Evolutionary conservation across 192 early-diverging fungal species (phyloP).

Genomic region (Geosiphon pyriformis): DNA sequence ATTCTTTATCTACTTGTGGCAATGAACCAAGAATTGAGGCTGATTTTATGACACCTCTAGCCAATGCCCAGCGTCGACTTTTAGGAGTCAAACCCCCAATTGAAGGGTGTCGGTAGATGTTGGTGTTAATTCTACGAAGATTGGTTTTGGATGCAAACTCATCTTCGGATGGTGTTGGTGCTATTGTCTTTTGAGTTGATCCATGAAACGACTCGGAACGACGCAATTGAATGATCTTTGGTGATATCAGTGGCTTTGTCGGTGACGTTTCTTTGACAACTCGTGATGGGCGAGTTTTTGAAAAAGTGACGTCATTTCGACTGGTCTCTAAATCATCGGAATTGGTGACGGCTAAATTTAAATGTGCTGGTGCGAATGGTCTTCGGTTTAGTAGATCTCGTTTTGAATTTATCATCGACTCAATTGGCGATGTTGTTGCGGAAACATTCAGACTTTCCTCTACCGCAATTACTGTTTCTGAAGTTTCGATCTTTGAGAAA

Average conservation of each 20-base stretch:
- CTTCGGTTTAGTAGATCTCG: not conserved
- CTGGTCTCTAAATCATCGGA: not conserved
- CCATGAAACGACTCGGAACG: conserved; percentile 11
- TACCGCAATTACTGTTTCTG: too few relatives aligned
- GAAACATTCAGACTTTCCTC: too few relatives aligned
- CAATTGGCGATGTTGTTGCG: too few relatives aligned
- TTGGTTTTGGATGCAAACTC: not conserved
- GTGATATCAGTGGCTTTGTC: not conserved
- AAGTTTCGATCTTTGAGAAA: too few relatives aligned
- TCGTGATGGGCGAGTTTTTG: not conserved
- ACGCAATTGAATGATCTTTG: conserved; percentile 21
- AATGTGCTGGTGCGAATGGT: not conserved
- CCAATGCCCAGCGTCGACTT: not conserved
- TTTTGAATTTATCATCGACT: not conserved
- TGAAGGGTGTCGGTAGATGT: too few relatives aligned
- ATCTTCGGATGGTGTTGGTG: too few relatives aligned
- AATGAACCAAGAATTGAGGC: not conserved
- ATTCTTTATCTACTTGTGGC: conserved; percentile 26
- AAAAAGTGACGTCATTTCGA: not conserved
- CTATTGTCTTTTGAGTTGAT: not conserved
- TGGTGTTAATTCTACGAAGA: not conserved
- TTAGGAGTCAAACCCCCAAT: not conserved
- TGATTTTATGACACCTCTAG: not conserved
- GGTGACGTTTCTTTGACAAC: too few relatives aligned
- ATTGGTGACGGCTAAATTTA: conserved; percentile 15